Evolutionary conservation across 2,329 filamentous ascomycete genomes (phyloP), one percentile per base, ranked within the genome.

Genomic region (Curvularia spicifera): DNA sequence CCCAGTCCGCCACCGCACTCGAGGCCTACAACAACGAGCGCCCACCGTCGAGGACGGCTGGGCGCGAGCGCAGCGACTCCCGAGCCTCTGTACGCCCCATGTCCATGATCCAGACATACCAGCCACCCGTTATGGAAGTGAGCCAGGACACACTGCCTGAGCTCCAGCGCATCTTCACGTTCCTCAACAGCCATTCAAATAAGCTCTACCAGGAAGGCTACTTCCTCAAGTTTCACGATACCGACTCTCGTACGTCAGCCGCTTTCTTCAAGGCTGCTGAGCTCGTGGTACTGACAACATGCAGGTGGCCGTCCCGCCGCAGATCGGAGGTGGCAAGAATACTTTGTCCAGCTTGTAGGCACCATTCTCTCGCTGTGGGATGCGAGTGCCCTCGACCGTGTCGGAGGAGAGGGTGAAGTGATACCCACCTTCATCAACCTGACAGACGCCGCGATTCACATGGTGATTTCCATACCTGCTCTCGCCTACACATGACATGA

Each of bases 181-280:
- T 92, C 73, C 85, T 99, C 65, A 98, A 97, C 79, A 95, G 90
- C 78, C 95, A 99, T 77, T 89, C 88, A 57, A 97, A 97, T 78
- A 98, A 98, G 80, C 82, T 98, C 55, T 99, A 98, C 76, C 93
- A 97, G 69, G 95, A 99, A 79, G 95, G 95, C 37, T 99, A 98
- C 74, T 98, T 99, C 67, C 80, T 99, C 68, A 99, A 98, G 79
- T 82, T 99, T 48, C 94, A 97, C 76, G 95, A 99, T 77, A 88
- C 97, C 68, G 96, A 98, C 72, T 89, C 88, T 54, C 89, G 93
- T 97, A 85, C 69, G 91, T 86, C 57, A 33, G 24, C 15, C 31
- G 29, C 2, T 8, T 24, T 1, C 53, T 15, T 55, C 40, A 45
- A 43, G 24, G 18, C 58, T 51, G 15, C 15, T 35, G 50, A 51